Conservation (phyloP, 768 basidiomycete species). For the Rhizopogon vulgaris region DNA sequence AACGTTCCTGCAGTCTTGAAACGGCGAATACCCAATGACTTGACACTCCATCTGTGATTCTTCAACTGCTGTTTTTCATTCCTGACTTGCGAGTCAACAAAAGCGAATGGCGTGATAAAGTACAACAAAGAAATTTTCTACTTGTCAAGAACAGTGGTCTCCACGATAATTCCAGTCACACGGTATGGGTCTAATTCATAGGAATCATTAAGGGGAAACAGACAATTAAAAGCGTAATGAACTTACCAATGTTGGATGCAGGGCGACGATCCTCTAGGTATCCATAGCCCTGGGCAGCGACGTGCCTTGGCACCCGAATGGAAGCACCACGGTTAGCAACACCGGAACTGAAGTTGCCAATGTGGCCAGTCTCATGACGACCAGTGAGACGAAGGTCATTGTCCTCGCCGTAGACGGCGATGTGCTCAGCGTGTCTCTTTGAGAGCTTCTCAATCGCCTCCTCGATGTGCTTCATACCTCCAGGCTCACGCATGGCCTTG, state of each 20-base stretch:
- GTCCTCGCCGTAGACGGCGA: slow-evolving; percentile 96
- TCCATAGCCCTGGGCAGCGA: slow-evolving; percentile 87
- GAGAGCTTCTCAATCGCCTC: slow-evolving; percentile 90
- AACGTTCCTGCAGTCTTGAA: too few species aligned
- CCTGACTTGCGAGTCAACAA: background rate
- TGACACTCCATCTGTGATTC: background rate
- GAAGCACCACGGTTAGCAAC: slow-evolving; percentile 98
- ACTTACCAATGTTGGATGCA: slow-evolving; percentile 92
- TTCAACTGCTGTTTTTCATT: slow-evolving; percentile 7
- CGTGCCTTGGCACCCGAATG: slow-evolving; percentile 92
- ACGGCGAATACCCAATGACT: background rate
- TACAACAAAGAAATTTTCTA: slow-evolving; percentile 24
- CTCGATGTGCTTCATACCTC: slow-evolving; percentile 90
- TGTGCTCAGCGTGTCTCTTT: slow-evolving; percentile 90
- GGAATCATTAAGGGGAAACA: slow-evolving; percentile 2
- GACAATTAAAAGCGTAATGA: slow-evolving; percentile 3
- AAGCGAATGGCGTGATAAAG: slow-evolving; percentile 1
- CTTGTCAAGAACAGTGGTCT: slow-evolving; percentile 74
- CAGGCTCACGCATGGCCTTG: slow-evolving; percentile 87
- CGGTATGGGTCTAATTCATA: slow-evolving; percentile 77
- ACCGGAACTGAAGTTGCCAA: slow-evolving; percentile 85
- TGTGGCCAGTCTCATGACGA: slow-evolving; percentile 96
- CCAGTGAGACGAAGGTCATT: slow-evolving; percentile 96
- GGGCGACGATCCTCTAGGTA: slow-evolving; percentile 97
- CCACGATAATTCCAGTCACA: slow-evolving; percentile 83